Evolutionary conservation across 345 rosid species (phyloP), one percentile per base, ranked within the genome.

Genomic region (Euphorbia lathyris): DNA sequence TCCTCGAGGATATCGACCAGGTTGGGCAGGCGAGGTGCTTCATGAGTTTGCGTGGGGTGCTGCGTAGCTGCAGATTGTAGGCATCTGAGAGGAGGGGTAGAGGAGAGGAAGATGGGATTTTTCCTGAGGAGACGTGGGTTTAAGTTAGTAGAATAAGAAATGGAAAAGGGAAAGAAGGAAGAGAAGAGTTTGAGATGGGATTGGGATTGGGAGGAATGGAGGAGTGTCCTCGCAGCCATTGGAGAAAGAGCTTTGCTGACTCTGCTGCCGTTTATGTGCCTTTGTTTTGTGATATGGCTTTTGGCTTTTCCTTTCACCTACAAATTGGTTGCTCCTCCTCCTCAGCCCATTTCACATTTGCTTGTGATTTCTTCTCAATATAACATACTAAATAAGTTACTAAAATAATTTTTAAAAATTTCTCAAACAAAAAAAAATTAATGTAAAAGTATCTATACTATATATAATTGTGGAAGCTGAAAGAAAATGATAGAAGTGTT

Each of bases 1-100:
- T 88, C 87, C 62, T 90, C 87, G 19, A 94, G 89, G 70, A 91
- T 88, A 40, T 86, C 77, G 0, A 94, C 73, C 17, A 94, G 90
- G 72, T 90, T 90, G 62, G 80, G 81, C 11, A 78, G 82, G 59
- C 61, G 50, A 55, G 36, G 5, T 13, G 72, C 38, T 40, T 76
- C 69, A 26, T 64, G 77, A 61, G 48, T 14, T 59, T 76, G 80
- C 22, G 83, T 61, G 55, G 73, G 32, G 16, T 63, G 74, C 34
- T 78, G 78, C 52, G 77, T 45, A 68, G 84, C 45, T 34, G 29
- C 58, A 22, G 77, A 81, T 48, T 68, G 26, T 22, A 77, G 58
- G 76, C 81, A 77, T 20, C 82, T 78, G 52, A 77, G 25, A 50
- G 40, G 36, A 2, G 58, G 64, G 64, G 72, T 76, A 74, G 45